Conservation (phyloP, 805 yeast genomes). For the Starmerella etchellsii region DNA sequence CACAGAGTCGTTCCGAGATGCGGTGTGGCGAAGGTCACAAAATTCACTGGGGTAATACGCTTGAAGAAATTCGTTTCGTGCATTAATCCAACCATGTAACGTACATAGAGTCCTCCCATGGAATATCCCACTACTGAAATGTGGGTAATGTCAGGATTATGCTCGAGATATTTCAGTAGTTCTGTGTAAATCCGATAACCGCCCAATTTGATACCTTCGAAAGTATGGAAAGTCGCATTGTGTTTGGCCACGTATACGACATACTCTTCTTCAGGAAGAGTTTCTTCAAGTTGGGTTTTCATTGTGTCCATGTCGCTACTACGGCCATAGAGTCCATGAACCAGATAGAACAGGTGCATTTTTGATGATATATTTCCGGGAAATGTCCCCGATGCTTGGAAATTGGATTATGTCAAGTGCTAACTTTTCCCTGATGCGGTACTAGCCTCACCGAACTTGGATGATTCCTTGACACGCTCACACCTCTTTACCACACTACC, state of each 20-base stretch:
- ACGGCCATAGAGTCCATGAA: conserved; percentile 43
- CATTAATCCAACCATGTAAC: conserved; percentile 63
- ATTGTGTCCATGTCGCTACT: conserved; percentile 42
- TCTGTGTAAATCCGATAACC: conserved; percentile 51
- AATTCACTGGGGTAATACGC: conserved; percentile 44
- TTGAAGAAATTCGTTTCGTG: conserved; percentile 41
- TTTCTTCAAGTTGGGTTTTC: conserved; percentile 31
- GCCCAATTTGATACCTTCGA: conserved; percentile 66
- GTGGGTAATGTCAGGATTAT: conserved; percentile 35
- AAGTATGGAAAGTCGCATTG: conserved; percentile 58
- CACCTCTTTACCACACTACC: too few species aligned
- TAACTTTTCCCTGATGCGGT: too few species aligned
- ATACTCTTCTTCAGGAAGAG: conserved; percentile 31
- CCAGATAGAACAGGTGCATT: conserved; percentile 12
- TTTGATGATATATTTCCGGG: too few species aligned
- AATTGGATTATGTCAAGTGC: too few species aligned
- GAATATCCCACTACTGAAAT: conserved; percentile 77
- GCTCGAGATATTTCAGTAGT: conserved; percentile 33
- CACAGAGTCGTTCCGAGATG: conserved; percentile 34
- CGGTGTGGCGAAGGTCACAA: conserved; percentile 64
- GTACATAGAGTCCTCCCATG: conserved; percentile 66
- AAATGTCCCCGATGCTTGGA: too few species aligned
- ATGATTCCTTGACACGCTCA: too few species aligned
- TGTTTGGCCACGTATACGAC: conserved; percentile 36
- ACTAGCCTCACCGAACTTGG: too few species aligned